Evolutionary conservation across 2,329 filamentous ascomycete species (phyloP), one percentile per base, ranked within the genome.

Genomic region (Parastagonospora avenae): DNA sequence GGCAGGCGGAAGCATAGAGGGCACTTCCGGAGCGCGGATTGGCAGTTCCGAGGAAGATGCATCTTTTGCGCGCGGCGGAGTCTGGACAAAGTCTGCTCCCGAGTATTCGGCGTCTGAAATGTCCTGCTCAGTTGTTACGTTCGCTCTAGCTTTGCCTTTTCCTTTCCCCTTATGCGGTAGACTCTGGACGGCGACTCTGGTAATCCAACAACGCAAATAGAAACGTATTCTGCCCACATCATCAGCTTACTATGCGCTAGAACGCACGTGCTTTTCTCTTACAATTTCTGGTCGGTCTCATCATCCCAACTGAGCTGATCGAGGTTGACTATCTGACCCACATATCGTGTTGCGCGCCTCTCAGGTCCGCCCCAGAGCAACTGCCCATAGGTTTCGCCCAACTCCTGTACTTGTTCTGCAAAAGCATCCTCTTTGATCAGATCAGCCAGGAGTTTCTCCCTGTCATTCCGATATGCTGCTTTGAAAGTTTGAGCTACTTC

Each of bases 151-250:
- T 36, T 38, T 42, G 50, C 41, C 16, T 30, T 57, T 48, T 27
- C 33, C 46, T 37, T 50, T 50, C 5, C 36, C 19, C 42, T 48
- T 55, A 10, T 42, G 42, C 29, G 31, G 39, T 32, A 29, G 30
- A 7, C 8, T 32, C 31, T 27, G 39, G 6, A 45, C 42, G 8
- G 45, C 48, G 12, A 48, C 11, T 2, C 51, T 32, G 14, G 50
- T 41, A 11, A 57, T 49, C 54, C 57, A 59, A 37, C 57, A 59
- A 4, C 49, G 57, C 31, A 59, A 38, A n/a, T 46, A 53, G 11
- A 55, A 59, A 3, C 40, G 35, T 28, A 59, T 55, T 4, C 57
- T 59, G 10, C 0, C 8, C 11, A 7, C 29, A 2, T 2, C 4
- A 8, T 59, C 12, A 59, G 35, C 15, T 16, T 29, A 11, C 27